Evolutionary conservation across 306 rosid species (phyloP), one percentile per base, ranked within the genome.

Genomic region (Luffa acutangula): DNA sequence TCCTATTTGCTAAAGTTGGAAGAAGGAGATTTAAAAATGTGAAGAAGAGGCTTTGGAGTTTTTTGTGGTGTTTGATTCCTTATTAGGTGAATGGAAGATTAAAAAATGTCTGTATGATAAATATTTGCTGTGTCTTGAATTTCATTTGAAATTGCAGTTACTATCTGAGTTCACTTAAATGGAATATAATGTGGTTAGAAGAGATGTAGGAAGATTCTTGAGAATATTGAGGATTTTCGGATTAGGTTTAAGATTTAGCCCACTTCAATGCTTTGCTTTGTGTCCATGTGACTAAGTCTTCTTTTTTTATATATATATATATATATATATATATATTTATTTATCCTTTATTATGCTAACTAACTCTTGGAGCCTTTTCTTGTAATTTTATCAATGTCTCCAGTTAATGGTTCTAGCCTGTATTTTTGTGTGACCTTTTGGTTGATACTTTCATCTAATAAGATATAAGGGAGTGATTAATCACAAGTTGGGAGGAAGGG

Each of bases 1-100:
- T 46, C 66, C 58, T 48, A 52, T 45, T 64, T 41, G 37, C 83
- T 76, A 64, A 34, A 11, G 84, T 77, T 73, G 82, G 85, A 72
- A 81, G 48, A 52, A 52, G 57, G 77, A 66, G 77, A 80, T 75
- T 60, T 7, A 42, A 25, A 39, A 51, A 57, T 74, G 60, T 67
- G 83, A 75, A 75, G 85, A 75, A 15, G 58, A 80, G 36, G 79
- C 48, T 14, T 48, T 71, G 56, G 31, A 46, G 57, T 25, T 20
- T 45, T 64, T 71, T 71, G 37, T 10, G 18, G 39, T 45, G 39
- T 46, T 71, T 71, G 57, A 11, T 71, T 71, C 41, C 76, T 45
- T 42, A 7, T 72, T 72, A 69, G 39, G 57, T 45, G 42, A 71
- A 71, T 25, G 39, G 2, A 66, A 66, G 73, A 64, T 64, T 6